phyloP scores from a whole-genome alignment of 441 rosid genomes.

The Corymbia calophylla region DNA sequence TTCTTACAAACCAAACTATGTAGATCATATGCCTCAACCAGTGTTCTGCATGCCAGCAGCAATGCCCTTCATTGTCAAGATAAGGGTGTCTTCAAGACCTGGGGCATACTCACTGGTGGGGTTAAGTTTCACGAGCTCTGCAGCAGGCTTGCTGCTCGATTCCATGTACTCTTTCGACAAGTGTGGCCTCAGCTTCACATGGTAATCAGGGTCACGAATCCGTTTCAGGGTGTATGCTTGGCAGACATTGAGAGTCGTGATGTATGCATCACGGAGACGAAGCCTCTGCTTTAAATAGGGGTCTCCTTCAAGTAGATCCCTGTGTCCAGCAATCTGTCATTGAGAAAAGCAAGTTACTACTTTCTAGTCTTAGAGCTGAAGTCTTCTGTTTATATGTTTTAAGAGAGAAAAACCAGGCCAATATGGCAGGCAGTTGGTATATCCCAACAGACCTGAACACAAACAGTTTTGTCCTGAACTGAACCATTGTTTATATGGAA shows the following conservation, averaged over 20 bases:
- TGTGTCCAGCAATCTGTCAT: constrained; percentile 15
- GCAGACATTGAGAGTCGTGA: constrained; percentile 23
- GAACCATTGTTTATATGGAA: not conserved
- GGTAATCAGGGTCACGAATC: constrained; percentile 35
- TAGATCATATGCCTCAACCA: not conserved
- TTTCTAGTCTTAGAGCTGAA: not conserved
- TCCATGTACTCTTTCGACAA: constrained; percentile 21
- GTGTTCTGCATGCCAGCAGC: constrained; percentile 18
- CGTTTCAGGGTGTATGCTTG: constrained; percentile 47
- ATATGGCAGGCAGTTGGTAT: not conserved
- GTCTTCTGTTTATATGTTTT: not conserved
- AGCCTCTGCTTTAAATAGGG: constrained; percentile 17
- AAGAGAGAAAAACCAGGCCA: not conserved
- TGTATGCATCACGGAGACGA: constrained; percentile 14
- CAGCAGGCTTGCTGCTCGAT: constrained; percentile 37
- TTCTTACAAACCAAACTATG: not conserved
- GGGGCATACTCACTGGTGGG: constrained; percentile 54
- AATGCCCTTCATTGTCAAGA: constrained; percentile 18
- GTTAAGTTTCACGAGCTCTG: constrained; percentile 54
- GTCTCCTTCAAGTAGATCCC: constrained; percentile 16
- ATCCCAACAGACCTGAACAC: not conserved
- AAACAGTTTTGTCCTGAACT: not conserved
- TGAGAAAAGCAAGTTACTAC: constrained; percentile 1
- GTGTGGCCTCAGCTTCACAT: constrained; percentile 24
- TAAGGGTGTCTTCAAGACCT: constrained; percentile 38